Percentiles rank a stretch among this genome's conserved stretches.
Conservation (phyloP, 2,329 filamentous ascomycete genomes). For the Scopulariopsis brevicaulis region DNA sequence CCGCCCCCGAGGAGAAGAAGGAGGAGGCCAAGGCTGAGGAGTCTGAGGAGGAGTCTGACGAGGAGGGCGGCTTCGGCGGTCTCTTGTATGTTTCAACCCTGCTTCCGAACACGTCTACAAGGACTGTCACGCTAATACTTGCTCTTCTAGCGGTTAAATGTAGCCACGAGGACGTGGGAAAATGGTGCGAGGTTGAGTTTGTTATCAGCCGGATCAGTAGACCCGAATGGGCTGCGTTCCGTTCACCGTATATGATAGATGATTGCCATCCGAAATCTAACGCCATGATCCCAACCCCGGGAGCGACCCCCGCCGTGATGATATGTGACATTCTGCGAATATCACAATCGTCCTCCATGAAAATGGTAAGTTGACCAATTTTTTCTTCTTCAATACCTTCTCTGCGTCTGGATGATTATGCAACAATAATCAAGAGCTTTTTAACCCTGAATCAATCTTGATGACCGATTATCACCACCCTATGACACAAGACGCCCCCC, state of each 20-base stretch:
- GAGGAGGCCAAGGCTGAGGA: slow-evolving; percentile 57
- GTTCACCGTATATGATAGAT: not conserved
- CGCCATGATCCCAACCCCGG: not conserved
- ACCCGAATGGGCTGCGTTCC: not conserved
- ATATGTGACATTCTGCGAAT: not conserved
- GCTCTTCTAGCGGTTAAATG: slow-evolving; percentile 36
- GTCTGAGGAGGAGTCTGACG: slow-evolving; percentile 44
- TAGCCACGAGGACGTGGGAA: slow-evolving; percentile 9
- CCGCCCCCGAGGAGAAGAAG: slow-evolving; percentile 42
- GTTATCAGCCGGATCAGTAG: slow-evolving; percentile 10
- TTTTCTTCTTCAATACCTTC: slow-evolving; percentile 6
- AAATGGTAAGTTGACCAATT: slow-evolving; percentile 30
- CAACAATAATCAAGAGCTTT: slow-evolving; percentile 48
- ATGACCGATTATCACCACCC: slow-evolving; percentile 40
- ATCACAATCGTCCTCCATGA: not conserved
- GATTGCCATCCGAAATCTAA: slow-evolving; percentile 2
- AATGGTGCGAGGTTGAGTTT: slow-evolving; percentile 24
- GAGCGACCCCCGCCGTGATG: not conserved
- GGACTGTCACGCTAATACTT: not conserved
- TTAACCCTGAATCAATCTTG: slow-evolving; percentile 57
- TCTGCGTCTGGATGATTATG: slow-evolving; percentile 38
- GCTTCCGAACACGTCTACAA: not conserved
- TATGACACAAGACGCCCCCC: slow-evolving; percentile 36
- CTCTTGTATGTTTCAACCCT: slow-evolving; percentile 48
- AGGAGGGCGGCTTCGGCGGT: slow-evolving; percentile 63